Percentiles rank a stretch among this genome's conserved stretches.
Conservation (phyloP, 1,284 basidiomycete species). For the Trichosporon faecale region DNA sequence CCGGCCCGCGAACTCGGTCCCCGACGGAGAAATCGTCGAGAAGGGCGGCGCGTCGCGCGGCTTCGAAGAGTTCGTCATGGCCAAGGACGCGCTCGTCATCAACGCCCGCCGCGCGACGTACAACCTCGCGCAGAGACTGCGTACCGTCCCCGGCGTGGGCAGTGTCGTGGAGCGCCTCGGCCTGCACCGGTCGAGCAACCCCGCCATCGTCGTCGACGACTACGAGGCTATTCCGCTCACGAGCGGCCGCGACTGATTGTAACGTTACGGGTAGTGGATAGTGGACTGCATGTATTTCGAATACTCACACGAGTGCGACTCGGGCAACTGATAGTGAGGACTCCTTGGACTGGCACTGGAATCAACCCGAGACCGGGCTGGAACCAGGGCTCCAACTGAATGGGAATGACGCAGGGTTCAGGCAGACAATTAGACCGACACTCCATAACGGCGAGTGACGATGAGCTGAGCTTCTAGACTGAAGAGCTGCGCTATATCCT, state of each 20-base stretch:
- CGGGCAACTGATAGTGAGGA: too few relatives aligned
- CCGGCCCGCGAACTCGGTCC: slow-evolving; percentile 65
- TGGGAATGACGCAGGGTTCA: too few relatives aligned
- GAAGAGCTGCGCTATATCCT: not conserved
- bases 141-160: slow-evolving; percentile 22
- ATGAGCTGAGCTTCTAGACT: too few relatives aligned
- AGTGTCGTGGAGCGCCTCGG: slow-evolving; percentile 27
- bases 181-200: slow-evolving; percentile 24
- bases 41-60: slow-evolving; percentile 43
- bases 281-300: not conserved
- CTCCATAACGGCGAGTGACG: too few relatives aligned
- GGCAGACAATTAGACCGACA: too few relatives aligned
- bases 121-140: slow-evolving; percentile 14
- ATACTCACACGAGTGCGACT: not conserved
- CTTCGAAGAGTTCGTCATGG: slow-evolving; percentile 16
- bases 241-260: not conserved
- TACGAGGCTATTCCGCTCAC: slow-evolving; percentile 44
- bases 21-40: slow-evolving; percentile 59
- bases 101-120: slow-evolving; percentile 28
- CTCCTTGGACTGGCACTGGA: not conserved
- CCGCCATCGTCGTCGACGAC: slow-evolving; percentile 24
- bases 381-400: too few relatives aligned
- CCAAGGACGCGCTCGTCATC: not conserved
- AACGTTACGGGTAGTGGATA: not conserved
- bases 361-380: not conserved